Evolutionary conservation across 108 stramenopile genomes (phyloP), one percentile per base, ranked within the genome.

Genomic region (Pelagomonas calceolata): DNA sequence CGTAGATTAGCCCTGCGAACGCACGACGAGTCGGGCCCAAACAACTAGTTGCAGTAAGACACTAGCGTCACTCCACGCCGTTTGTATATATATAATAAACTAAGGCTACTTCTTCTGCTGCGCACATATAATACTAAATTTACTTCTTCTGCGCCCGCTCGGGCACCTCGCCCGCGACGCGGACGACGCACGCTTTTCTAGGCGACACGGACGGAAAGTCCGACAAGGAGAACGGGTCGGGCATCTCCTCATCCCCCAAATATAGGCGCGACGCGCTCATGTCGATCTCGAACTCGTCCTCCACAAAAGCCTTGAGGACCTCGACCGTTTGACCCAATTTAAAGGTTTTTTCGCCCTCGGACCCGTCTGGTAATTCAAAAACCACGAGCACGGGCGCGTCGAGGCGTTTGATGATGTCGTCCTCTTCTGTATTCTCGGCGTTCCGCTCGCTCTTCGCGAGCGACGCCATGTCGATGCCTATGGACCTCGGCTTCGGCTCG

Each of bases 261-360:
- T 46, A 74, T 9, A 74, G 44, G 18, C 12, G 15, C 26, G 5
- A 67, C 16, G 34, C 67, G 37, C 33, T 4, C 73, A 74, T 74
- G 30, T 67, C 67, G 31, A 74, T 74, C n/a, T 66, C 73, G 51
- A 67, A 74, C 31, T 67, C 66, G 14, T 34, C 51, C 67, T 74
- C 67, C 32, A 74, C 35, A 32, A 32, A 68, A 33, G 35, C 36
- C 67, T 74, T 74, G 66, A 74, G 67, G 0, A 74, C 46, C 35
- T 74, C 73, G 39, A 74, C 73, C n/a, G 73, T 74, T 32, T 74
- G 67, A 10, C 73, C 73, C 31, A 64, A 32, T 35, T 74, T 74
- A 26, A 74, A 74, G 34, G 0, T 0, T 30, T 68, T 74, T 33
- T 74, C 73, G 34, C 73, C 73, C 67, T 74, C 66, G 51, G 35